These are phyloP conservation scores for Plectranthus barbatus DNA, from an alignment of 257 asterid species.

Conservation along the genomic window DNA sequence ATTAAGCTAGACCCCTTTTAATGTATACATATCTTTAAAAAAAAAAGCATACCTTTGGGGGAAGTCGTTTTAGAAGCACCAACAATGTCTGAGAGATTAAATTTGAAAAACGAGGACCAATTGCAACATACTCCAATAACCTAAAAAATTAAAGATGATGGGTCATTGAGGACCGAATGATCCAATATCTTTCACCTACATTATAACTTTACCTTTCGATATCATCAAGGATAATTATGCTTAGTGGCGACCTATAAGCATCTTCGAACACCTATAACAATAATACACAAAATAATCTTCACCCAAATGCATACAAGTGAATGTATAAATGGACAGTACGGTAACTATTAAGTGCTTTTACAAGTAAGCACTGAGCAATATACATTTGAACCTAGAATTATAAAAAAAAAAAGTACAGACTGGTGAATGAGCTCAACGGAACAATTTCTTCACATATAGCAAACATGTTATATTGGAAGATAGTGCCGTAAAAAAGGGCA, in stretches of 20 bases:
- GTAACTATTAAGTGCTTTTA: background rate
- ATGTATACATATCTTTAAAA: background rate
- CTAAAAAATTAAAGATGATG: conserved; percentile 32
- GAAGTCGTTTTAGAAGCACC: conserved; percentile 86
- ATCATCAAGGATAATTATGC: conserved; percentile 83
- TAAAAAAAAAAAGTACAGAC: background rate
- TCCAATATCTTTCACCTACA: conserved; percentile 13
- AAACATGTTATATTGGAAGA: background rate
- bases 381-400: conserved; percentile 4
- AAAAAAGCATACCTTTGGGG: conserved; percentile 63
- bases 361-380: background rate
- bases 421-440: background rate
- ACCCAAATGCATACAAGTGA: conserved; percentile 5
- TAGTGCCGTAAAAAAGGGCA: conserved; percentile 3
- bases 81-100: conserved; percentile 84
- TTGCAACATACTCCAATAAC: conserved; percentile 79
- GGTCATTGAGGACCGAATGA: conserved; percentile 8
- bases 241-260: conserved; percentile 91
- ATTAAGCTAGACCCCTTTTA: background rate
- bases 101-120: conserved; percentile 96
- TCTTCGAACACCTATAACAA: conserved; percentile 81
- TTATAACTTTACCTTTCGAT: conserved; percentile 71
- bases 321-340: background rate
- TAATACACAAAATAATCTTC: conserved; percentile 16
- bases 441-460: conserved; percentile 2